Percentiles rank a stretch among this genome's conserved stretches.
Conservation (phyloP, 208 protist species). For the Leishmania major region DNA sequence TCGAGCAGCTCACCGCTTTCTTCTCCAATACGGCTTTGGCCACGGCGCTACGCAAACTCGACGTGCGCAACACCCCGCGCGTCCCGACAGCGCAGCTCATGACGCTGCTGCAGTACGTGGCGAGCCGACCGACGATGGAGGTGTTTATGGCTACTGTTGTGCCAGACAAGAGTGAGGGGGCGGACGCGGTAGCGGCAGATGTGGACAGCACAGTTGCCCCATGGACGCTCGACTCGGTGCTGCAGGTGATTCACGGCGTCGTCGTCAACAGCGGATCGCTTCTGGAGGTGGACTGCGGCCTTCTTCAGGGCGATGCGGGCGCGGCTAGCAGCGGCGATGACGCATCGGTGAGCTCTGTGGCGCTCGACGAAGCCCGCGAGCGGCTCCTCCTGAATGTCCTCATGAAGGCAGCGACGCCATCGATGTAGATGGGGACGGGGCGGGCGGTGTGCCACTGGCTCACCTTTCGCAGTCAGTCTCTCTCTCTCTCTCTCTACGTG, state of each 20-base stretch:
- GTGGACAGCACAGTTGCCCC: neutral
- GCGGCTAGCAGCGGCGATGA: slow-evolving; percentile 14
- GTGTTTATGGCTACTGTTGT: slow-evolving; percentile 36
- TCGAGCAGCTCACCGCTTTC: slow-evolving; percentile 37
- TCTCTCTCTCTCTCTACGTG: neutral
- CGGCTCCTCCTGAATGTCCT: slow-evolving; percentile 62
- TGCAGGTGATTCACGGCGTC: slow-evolving; percentile 37
- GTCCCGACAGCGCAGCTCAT: slow-evolving; percentile 50
- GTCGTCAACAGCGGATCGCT: slow-evolving; percentile 40
- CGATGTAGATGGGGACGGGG: neutral
- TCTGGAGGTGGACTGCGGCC: slow-evolving; percentile 41
- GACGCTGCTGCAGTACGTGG: slow-evolving; percentile 38
- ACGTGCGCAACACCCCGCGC: slow-evolving; percentile 35
- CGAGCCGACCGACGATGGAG: slow-evolving; percentile 36
- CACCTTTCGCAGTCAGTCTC: neutral
- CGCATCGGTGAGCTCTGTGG: slow-evolving; percentile 2
- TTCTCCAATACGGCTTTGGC: slow-evolving; percentile 11
- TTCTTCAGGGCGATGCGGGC: slow-evolving; percentile 19
- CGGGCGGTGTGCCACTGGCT: neutral
- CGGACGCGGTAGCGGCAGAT: neutral
- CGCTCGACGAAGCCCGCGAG: slow-evolving; percentile 32
- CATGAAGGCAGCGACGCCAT: slow-evolving; percentile 5
- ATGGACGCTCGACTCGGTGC: slow-evolving; percentile 18
- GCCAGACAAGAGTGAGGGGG: slow-evolving; percentile 8
- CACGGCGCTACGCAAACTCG: slow-evolving; percentile 18